Conservation (phyloP, 1,139 yeast species). For the Pichia sp. region DNA sequence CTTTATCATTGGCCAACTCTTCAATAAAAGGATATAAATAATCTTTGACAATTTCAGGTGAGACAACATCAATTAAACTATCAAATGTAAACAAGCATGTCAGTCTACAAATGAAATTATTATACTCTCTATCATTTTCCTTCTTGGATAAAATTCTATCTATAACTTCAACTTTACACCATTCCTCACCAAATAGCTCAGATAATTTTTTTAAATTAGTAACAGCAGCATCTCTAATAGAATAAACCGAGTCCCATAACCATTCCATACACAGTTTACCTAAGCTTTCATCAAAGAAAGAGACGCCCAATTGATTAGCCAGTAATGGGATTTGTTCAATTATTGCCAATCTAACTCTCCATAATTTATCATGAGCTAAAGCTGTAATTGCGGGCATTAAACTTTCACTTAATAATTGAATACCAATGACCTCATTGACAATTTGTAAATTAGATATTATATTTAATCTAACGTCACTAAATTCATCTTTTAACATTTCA, state of each 20-base stretch:
- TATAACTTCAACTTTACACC: slow-evolving; percentile 86
- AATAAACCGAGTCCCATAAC: slow-evolving; percentile 97
- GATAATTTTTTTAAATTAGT: slow-evolving; percentile 73
- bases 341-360: slow-evolving; percentile 97
- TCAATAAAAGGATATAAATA: slow-evolving; percentile 76
- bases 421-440: slow-evolving; percentile 92
- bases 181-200: slow-evolving; percentile 80
- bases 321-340: slow-evolving; percentile 93
- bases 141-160: slow-evolving; percentile 56
- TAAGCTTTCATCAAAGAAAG: slow-evolving; percentile 86
- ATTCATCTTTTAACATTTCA: slow-evolving; percentile 93
- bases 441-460: slow-evolving; percentile 87
- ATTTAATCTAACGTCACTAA: slow-evolving; percentile 91
- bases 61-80: slow-evolving; percentile 63
- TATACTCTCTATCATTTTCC: slow-evolving; percentile 34
- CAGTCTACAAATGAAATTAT: slow-evolving; percentile 79
- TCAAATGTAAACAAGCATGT: slow-evolving; percentile 87
- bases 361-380: slow-evolving; percentile 90
- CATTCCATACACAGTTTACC: slow-evolving; percentile 90
- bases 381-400: slow-evolving; percentile 94
- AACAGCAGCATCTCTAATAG: slow-evolving; percentile 96
- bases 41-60: slow-evolving; percentile 46
- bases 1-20: slow-evolving; percentile 67
- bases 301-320: slow-evolving; percentile 93
- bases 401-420: slow-evolving; percentile 76